These are phyloP conservation scores for Pseudognaphalium luteoalbum DNA, from an alignment of 129 eudicot species.

Conservation along the genomic window DNA sequence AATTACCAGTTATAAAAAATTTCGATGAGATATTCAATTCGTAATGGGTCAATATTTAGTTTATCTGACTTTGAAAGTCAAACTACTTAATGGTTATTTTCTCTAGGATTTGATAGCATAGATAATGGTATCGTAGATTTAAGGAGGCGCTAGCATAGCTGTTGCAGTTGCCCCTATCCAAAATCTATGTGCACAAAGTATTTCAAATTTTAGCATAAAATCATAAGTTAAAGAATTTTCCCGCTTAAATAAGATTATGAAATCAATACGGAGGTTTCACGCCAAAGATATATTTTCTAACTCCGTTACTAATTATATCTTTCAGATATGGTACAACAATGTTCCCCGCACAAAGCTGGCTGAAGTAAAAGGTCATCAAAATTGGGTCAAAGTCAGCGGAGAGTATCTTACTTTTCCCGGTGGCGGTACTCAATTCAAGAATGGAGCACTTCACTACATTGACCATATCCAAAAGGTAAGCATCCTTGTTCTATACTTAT, in stretches of 20 bases:
- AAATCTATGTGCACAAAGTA: no score
- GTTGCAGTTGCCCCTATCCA: no score
- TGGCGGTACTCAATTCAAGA: constrained; percentile 61
- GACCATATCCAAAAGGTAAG: constrained; percentile 47
- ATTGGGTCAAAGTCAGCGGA: constrained; percentile 66
- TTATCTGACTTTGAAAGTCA: constrained; percentile 1
- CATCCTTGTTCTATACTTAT: neutral
- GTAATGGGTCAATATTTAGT: neutral
- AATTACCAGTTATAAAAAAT: no score
- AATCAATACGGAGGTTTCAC: neutral
- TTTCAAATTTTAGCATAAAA: neutral
- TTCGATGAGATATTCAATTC: no score
- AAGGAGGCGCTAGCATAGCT: neutral
- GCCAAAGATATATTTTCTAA: neutral
- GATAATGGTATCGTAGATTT: neutral
- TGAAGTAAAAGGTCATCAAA: constrained; percentile 57
- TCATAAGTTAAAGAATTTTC: neutral
- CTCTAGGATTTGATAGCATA: neutral
- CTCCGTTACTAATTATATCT: neutral
- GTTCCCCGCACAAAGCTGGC: constrained; percentile 54
- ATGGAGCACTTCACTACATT: constrained; percentile 62
- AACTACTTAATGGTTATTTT: neutral
- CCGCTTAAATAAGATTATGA: neutral
- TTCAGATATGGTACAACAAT: constrained; percentile 59
- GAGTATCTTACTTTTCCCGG: constrained; percentile 61